These are phyloP conservation scores for Oryza coarctata DNA, from an alignment of 176 grass and related monocot genomes.

Conservation along the genomic window DNA sequence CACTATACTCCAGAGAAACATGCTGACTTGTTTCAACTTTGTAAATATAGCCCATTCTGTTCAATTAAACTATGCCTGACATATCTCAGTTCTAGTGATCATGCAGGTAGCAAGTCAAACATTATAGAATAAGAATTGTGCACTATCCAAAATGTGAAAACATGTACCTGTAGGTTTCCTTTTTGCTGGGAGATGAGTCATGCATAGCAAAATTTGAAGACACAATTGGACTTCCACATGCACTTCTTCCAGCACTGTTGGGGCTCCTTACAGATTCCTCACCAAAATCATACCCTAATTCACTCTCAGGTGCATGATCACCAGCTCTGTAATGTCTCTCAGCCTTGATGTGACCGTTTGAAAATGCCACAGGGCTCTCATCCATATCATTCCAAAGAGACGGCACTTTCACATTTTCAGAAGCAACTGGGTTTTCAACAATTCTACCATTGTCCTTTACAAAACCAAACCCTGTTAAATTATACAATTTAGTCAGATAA, in stretches of 20 bases:
- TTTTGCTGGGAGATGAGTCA: slow-evolving; percentile 67
- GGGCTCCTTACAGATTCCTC: slow-evolving; percentile 77
- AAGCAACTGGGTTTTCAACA: slow-evolving; percentile 57
- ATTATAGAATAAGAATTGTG: slow-evolving; percentile 2
- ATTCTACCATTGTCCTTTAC: slow-evolving; percentile 68
- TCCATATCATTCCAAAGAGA: slow-evolving; percentile 74
- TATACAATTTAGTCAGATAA: slow-evolving; percentile 18
- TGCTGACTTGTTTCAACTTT: neutral
- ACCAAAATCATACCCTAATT: slow-evolving; percentile 75
- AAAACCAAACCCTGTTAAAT: slow-evolving; percentile 72
- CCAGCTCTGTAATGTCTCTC: slow-evolving; percentile 47
- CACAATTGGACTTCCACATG: slow-evolving; percentile 82
- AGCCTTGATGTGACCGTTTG: slow-evolving; percentile 68
- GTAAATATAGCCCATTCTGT: slow-evolving; percentile 8
- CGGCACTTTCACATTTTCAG: slow-evolving; percentile 51
- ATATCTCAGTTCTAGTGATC: neutral
- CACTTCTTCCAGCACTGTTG: slow-evolving; percentile 74
- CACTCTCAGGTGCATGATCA: slow-evolving; percentile 56
- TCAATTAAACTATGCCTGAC: slow-evolving; percentile 12
- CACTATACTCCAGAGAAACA: neutral
- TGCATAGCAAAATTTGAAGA: slow-evolving; percentile 57
- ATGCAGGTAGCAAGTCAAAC: neutral
- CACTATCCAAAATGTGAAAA: slow-evolving; percentile 3
- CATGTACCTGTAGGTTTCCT: slow-evolving; percentile 76
- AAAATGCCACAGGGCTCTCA: slow-evolving; percentile 70